Evolutionary conservation across 768 basidiomycete genomes (phyloP).

Genomic region (Leccinum variicolor): DNA sequence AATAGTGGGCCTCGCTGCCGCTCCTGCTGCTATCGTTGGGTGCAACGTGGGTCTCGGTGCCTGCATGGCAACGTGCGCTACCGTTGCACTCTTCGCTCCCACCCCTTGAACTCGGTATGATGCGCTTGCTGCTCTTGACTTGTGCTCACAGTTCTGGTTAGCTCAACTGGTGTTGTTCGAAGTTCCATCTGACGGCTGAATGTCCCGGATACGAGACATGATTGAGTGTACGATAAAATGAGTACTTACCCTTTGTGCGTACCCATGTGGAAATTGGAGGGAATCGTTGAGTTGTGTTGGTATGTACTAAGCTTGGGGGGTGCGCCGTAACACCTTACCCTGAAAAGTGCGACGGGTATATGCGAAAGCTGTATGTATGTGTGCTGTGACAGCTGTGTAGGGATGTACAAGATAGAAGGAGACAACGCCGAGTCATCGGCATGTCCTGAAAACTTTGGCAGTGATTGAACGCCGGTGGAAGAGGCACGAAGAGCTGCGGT

Average conservation of each 20-base stretch:
- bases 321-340: constrained; percentile 48
- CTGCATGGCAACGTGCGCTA: constrained; percentile 3
- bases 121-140: background rate
- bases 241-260: background rate
- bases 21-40: constrained; percentile 17
- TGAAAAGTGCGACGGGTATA: constrained; percentile 52
- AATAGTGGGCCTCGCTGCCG: constrained; percentile 1
- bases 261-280: background rate
- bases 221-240: background rate
- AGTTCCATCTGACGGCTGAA: background rate
- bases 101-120: constrained; percentile 10
- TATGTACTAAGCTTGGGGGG: constrained; percentile 9
- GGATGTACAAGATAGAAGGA: constrained; percentile 46
- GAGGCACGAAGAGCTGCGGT: constrained; percentile 1
- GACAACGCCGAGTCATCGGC: constrained; percentile 50
- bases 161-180: background rate
- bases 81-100: constrained; percentile 18
- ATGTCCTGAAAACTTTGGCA: constrained; percentile 52
- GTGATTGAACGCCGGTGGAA: constrained; percentile 61
- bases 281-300: no score
- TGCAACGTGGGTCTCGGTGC: constrained; percentile 23
- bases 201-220: background rate
- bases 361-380: constrained; percentile 54
- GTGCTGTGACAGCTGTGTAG: constrained; percentile 62
- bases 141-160: background rate